These are phyloP conservation scores for Daldinia caldariorum DNA, from an alignment of 495 filamentous ascomycete genomes.

Conservation along the genomic window DNA sequence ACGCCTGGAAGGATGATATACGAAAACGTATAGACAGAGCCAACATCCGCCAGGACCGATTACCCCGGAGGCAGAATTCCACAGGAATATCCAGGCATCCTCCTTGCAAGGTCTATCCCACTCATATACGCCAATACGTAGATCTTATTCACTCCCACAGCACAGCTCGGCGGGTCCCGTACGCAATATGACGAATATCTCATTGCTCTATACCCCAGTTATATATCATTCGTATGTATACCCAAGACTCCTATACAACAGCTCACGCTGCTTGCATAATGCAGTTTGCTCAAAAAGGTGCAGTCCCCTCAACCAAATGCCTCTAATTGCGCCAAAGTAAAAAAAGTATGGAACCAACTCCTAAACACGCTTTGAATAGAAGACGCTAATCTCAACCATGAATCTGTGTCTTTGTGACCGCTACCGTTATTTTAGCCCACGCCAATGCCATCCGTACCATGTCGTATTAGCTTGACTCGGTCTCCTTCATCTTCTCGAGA, in stretches of 20 bases:
- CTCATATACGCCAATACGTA: not conserved
- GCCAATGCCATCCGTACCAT: conserved; percentile 3
- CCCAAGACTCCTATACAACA: conserved; percentile 35
- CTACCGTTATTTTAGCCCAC: conserved; percentile 13
- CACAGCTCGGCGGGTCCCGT: conserved; percentile 20
- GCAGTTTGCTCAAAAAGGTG: conserved; percentile 33
- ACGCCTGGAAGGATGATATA: not conserved
- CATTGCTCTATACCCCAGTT: conserved; percentile 25
- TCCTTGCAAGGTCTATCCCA: conserved; percentile 25
- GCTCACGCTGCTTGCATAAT: conserved; percentile 34
- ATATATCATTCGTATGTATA: conserved; percentile 21
- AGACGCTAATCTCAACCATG: conserved; percentile 31
- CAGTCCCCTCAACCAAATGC: conserved; percentile 29
- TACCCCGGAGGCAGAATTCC: not conserved
- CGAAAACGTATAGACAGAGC: conserved; percentile 1
- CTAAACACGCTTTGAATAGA: conserved; percentile 27
- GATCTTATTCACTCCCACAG: conserved; percentile 21
- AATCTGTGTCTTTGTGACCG: conserved; percentile 6
- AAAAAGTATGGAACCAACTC: conserved; percentile 38
- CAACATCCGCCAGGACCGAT: not conserved
- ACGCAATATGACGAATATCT: conserved; percentile 14
- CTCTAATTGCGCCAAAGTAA: conserved; percentile 39
- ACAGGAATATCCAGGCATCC: conserved; percentile 2
- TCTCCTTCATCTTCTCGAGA: conserved; percentile 51
- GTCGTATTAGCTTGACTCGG: conserved; percentile 34